A percentile compares a stretch with the other conserved stretches of the same genome.
Conservation (phyloP, 2,329 filamentous ascomycete species). For the Ophiostoma populinum region DNA sequence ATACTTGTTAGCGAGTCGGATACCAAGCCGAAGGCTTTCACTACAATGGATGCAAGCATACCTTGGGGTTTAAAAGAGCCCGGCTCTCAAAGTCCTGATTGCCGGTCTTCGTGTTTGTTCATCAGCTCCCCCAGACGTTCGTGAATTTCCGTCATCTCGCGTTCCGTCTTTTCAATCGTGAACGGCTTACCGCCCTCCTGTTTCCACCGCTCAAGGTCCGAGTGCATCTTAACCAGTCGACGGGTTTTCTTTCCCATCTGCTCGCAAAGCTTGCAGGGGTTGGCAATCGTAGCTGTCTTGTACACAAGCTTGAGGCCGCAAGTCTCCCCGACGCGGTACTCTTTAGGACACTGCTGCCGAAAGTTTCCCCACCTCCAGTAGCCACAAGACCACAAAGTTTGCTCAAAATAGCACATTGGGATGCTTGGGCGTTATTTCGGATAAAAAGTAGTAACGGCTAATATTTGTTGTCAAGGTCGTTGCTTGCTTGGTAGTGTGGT, state of each 20-base stretch:
- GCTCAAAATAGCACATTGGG: conserved; percentile 84
- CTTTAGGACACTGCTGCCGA: conserved; percentile 79
- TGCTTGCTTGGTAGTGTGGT: too few relatives aligned
- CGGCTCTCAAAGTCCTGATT: conserved; percentile 15
- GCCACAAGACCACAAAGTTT: conserved; percentile 68
- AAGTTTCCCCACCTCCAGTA: conserved; percentile 95
- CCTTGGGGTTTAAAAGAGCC: too few relatives aligned
- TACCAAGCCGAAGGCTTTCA: too few relatives aligned
- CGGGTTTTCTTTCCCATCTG: conserved; percentile 76
- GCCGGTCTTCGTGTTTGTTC: conserved; percentile 23
- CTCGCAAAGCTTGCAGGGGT: conserved; percentile 69
- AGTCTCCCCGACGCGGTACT: conserved; percentile 90
- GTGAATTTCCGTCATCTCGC: conserved; percentile 49
- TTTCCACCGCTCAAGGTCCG: conserved; percentile 62
- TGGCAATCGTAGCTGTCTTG: conserved; percentile 43
- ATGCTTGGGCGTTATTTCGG: neutral
- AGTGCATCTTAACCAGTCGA: conserved; percentile 54
- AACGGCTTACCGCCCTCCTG: conserved; percentile 56
- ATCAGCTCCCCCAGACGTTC: conserved; percentile 37
- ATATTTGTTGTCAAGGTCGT: too few relatives aligned
- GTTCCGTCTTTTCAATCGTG: conserved; percentile 53
- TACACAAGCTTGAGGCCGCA: conserved; percentile 87
- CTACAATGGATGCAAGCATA: too few relatives aligned
- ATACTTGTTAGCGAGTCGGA: too few relatives aligned
- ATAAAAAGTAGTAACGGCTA: too few relatives aligned